Percentiles rank a stretch among this genome's conserved stretches.
Evolutionary conservation across 83 land plant genomes (phyloP).

Genomic region (Diphasiastrum complanatum): DNA sequence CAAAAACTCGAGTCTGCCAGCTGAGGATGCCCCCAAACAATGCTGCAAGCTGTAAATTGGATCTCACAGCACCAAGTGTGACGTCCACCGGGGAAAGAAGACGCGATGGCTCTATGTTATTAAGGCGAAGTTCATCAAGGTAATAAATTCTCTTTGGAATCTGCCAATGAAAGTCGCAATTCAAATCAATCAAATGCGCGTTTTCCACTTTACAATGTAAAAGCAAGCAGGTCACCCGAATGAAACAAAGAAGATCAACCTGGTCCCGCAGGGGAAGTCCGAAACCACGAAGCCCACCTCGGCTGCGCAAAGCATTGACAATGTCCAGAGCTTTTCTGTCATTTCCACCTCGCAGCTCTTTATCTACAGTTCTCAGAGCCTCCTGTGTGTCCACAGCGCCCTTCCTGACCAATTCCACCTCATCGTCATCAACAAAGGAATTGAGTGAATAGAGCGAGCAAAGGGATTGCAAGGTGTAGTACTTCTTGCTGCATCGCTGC

Average conservation of each 20-base stretch:
- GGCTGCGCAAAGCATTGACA: constrained; percentile 43
- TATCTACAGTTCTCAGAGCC: constrained; percentile 35
- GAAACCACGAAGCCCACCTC: constrained; percentile 48
- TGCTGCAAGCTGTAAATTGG: constrained; percentile 62
- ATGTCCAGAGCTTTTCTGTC: constrained; percentile 45
- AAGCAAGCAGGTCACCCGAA: not conserved
- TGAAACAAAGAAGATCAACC: not conserved
- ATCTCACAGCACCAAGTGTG: constrained; percentile 59
- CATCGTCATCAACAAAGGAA: no score
- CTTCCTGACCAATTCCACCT: not conserved
- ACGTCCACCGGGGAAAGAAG: constrained; percentile 68
- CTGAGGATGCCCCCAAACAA: constrained; percentile 48
- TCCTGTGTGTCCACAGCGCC: constrained; percentile 10
- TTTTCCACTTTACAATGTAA: not conserved
- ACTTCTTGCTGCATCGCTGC: no score
- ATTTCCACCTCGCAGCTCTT: constrained; percentile 44
- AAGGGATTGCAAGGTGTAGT: no score
- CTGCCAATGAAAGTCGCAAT: constrained; percentile 29
- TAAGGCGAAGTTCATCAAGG: constrained; percentile 64
- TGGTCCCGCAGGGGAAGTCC: constrained; percentile 59
- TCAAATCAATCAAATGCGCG: not conserved
- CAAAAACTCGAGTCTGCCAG: constrained; percentile 43
- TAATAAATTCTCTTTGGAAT: constrained; percentile 68
- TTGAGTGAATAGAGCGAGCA: no score
- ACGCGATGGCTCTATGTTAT: constrained; percentile 58